Percentiles rank a stretch among this genome's conserved stretches.
phyloP scores from a whole-genome alignment of 805 yeast genomes.

The Lachancea meyersii region DNA sequence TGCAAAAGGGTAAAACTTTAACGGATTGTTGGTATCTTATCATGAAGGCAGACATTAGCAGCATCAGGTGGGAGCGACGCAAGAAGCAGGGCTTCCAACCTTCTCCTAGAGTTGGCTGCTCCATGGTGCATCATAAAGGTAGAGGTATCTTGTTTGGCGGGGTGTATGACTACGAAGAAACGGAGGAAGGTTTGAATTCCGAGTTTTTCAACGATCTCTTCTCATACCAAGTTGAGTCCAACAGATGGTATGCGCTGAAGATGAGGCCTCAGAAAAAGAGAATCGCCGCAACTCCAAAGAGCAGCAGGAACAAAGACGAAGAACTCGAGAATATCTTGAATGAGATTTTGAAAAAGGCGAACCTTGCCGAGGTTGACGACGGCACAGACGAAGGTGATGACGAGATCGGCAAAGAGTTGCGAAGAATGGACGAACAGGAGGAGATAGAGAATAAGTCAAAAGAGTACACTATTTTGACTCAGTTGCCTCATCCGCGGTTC shows the following conservation, averaged over 20 bases:
- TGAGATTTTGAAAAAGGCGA: conserved; percentile 66
- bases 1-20: conserved; percentile 85
- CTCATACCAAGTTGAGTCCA: conserved; percentile 77
- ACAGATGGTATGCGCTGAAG: conserved; percentile 77
- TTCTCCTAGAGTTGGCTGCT: conserved; percentile 89
- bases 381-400: conserved; percentile 26
- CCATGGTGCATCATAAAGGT: conserved; percentile 82
- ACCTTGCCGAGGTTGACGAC: conserved; percentile 51
- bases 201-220: conserved; percentile 73
- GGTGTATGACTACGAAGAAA: conserved; percentile 90
- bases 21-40: conserved; percentile 81
- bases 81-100: conserved; percentile 88
- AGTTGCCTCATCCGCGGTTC: conserved; percentile 82
- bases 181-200: conserved; percentile 85
- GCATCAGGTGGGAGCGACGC: conserved; percentile 81
- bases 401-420: conserved; percentile 30
- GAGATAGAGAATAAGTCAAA: conserved; percentile 36
- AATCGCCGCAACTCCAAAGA: conserved; percentile 41
- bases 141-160: conserved; percentile 94
- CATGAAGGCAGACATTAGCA: conserved; percentile 73
- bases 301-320: conserved; percentile 52
- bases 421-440: conserved; percentile 33
- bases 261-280: conserved; percentile 58
- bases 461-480: conserved; percentile 51
- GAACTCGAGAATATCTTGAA: conserved; percentile 80